Base-by-base conservation (phyloP, 768 basidiomycete species). In the Trametes punicea region DNA sequence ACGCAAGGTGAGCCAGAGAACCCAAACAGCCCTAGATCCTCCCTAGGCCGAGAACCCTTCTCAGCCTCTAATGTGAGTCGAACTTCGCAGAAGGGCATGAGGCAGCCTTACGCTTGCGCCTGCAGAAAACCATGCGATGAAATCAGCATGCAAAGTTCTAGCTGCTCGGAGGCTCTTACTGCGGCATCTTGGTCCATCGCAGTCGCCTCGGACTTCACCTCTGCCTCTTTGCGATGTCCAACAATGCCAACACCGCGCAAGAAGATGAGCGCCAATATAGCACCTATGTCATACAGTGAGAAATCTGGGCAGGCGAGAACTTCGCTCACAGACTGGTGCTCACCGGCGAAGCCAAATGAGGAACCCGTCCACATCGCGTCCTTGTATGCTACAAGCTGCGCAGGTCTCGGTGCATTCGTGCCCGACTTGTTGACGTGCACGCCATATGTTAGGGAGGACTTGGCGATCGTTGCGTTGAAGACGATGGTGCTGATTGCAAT, bases 401-500 rank as follows among this genome's bases (percentile, higher is more conserved):
- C 76, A 0, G 64, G 29, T n/a, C 13, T 40, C 0, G 75, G 73
- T 27, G 72, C 70, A 56, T 69, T 72, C 16, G 65, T 52, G 9
- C 61, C 67, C 1, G 59, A 21, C 21, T 60, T 51, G 51, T 73
- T 61, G 42, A 74, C 38, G 21, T 57, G 42, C 10, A 77, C 72
- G 33, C 72, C 76, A 38, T 65, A 53, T 55, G 47, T 60, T 27
- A 58, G 55, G 13, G 76, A 68, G 25, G 74, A 63, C 11, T 69
- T 57, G 4, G 56, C 51, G 11, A 78, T 70, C 16, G 81, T 77
- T 1, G 75, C 69, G 61, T 89, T 78, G 68, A 81, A 87, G 36
- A 88, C 84, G 30, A 90, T 84, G 0, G 88, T 90, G 8, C 83
- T 78, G 16, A 89, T 76, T 10, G 87, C 85, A 3, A 90, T 75